Evolutionary conservation across 805 yeast genomes (phyloP), one percentile per base, ranked within the genome.

Genomic region (Kodamaea kaohsiungensis): DNA sequence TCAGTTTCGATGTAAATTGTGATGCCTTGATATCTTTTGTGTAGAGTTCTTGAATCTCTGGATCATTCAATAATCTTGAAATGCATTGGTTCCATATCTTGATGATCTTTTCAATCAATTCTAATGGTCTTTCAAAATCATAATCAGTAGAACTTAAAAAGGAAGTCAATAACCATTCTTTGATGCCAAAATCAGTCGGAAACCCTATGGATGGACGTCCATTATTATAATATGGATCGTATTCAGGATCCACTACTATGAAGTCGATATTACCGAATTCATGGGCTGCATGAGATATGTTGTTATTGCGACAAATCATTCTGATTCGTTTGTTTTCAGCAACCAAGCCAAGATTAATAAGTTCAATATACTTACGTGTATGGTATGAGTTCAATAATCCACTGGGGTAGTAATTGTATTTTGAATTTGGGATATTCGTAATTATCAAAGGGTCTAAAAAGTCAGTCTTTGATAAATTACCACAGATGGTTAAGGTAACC

Each of bases 401-500:
- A 3, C 58, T 56, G 10, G 62, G 61, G 51, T 59, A 61, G 46
- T 55, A 57, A 18, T 56, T 60, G 38, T 53, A 51, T 17, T 51
- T 40, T 9, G 17, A 15, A 15, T 30, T 45, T 6, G 48, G 51
- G 5, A 48, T 33, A 17, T 56, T 59, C 8, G 59, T 49, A 9
- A 67, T 56, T 4, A 66, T 57, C 27, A 64, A 48, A 1, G 71
- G 71, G n/a, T 58, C 54, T 15, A 63, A 57, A 22, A 68, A 62
- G 33, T 61, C 58, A 7, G 64, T 46, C 15, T 65, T 66, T 9
- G 54, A 45, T 6, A 63, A 49, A 53, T 67, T 69, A 2, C 66
- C 66, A 7, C 61, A 59, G 1, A 67, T 13, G 0, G 69, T 60
- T 5, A 68, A 17, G 7, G 69, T 59, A 9, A 65, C 54, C 7